Conservation (phyloP, 345 rosid species). For the Noccaea caerulescens region DNA sequence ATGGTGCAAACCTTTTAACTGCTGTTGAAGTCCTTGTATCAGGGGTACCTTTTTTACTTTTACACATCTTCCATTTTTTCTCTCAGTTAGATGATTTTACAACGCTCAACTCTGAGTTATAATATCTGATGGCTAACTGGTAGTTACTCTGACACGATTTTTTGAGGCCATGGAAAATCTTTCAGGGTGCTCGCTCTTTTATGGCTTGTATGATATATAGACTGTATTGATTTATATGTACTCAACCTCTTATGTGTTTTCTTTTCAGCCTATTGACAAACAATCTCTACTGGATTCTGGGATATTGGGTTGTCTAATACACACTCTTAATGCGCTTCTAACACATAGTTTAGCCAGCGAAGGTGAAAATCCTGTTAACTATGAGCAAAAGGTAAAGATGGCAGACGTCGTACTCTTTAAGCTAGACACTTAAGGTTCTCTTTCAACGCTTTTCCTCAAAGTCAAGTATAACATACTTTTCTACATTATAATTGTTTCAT, state of each 20-base stretch:
- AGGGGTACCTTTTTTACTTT: constrained; percentile 67
- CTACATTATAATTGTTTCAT: constrained; percentile 7
- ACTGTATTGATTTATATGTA: constrained; percentile 19
- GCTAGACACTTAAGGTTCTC: constrained; percentile 68
- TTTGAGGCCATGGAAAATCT: constrained; percentile 24
- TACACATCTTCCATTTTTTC: constrained; percentile 9
- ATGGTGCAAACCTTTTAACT: constrained; percentile 85
- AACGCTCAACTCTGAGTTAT: constrained; percentile 11
- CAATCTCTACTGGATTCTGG: constrained; percentile 98
- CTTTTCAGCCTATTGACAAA: constrained; percentile 79
- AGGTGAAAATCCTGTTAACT: constrained; percentile 39
- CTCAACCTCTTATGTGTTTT: constrained; percentile 24
- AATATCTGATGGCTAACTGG: constrained; percentile 22
- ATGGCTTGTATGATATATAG: constrained; percentile 8
- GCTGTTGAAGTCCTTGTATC: constrained; percentile 88
- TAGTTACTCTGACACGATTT: constrained; percentile 13
- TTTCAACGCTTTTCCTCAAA: constrained; percentile 22
- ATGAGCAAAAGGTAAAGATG: constrained; percentile 49
- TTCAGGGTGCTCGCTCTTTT: constrained; percentile 20
- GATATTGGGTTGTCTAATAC: constrained; percentile 90
- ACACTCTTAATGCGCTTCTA: constrained; percentile 68
- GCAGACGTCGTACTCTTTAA: constrained; percentile 45
- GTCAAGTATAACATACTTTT: constrained; percentile 3
- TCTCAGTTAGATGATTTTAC: neutral
- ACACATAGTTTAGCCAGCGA: constrained; percentile 52